These are phyloP conservation scores for Paramarasmius palmivorus DNA, from an alignment of 1,284 basidiomycete species.

Conservation along the genomic window DNA sequence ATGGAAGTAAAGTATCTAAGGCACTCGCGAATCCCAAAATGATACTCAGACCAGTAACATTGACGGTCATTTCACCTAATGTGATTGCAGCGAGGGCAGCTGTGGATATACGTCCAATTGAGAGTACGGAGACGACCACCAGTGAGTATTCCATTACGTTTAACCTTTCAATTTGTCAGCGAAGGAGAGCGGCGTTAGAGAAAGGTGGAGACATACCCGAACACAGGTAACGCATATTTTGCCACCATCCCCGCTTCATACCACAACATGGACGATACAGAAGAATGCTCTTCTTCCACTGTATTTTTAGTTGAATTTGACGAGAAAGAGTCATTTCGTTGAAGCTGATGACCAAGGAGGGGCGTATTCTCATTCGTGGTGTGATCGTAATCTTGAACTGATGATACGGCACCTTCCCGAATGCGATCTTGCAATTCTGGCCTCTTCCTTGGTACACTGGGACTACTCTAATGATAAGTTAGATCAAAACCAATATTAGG, in stretches of 20 bases:
- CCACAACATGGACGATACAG: not conserved
- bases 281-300: too few relatives aligned
- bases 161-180: constrained; percentile 3
- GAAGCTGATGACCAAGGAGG: too few relatives aligned
- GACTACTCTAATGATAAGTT: too few relatives aligned
- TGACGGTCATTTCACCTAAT: constrained; percentile 16
- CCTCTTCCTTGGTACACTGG: too few relatives aligned
- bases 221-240: constrained; percentile 11
- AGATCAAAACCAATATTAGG: too few relatives aligned
- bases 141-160: constrained; percentile 17
- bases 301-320: too few relatives aligned
- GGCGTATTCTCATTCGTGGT: too few relatives aligned
- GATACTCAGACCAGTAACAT: constrained; percentile 16
- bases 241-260: not conserved
- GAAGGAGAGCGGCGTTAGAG: not conserved
- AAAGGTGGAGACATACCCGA: constrained; percentile 6
- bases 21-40: constrained; percentile 18
- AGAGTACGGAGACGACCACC: constrained; percentile 14
- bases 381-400: too few relatives aligned
- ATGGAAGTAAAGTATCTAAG: constrained; percentile 18
- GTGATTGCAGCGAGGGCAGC: constrained; percentile 15
- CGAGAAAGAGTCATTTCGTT: too few relatives aligned
- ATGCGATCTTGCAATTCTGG: too few relatives aligned
- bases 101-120: constrained; percentile 14
- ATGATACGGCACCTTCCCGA: too few relatives aligned